Conservation (phyloP, 768 basidiomycete species). For the Rhodosporidiobolus sp. region DNA sequence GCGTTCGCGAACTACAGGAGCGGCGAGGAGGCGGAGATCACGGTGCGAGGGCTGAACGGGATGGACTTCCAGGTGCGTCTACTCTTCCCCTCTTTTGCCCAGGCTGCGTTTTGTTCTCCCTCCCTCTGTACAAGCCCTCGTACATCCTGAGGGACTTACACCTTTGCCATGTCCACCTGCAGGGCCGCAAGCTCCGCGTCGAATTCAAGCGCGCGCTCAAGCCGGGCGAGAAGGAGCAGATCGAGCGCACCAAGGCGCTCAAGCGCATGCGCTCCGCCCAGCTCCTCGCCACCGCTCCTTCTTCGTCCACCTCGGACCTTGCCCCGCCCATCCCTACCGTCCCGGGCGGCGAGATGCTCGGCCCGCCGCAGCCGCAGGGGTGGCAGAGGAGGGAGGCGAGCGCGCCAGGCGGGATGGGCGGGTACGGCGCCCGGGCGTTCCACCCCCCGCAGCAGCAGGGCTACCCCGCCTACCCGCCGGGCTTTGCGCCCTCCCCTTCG, state of each 20-base stretch:
- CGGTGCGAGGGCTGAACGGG: constrained; percentile 45
- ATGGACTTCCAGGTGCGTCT: too few species aligned
- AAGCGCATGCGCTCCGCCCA: constrained; percentile 98
- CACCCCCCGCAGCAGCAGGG: too few species aligned
- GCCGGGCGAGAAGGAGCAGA: constrained; percentile 97
- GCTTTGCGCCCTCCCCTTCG: too few species aligned
- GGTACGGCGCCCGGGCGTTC: background rate
- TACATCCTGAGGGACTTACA: too few species aligned
- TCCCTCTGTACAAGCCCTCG: too few species aligned
- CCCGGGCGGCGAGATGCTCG: background rate
- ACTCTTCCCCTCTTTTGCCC: background rate
- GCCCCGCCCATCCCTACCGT: too few species aligned
- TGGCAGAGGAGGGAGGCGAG: constrained; percentile 11
- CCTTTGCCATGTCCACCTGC: background rate
- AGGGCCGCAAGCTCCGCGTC: constrained; percentile 89
- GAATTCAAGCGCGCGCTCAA: constrained; percentile 99
- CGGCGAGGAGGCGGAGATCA: constrained; percentile 84
- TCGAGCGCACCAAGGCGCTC: constrained; percentile 96
- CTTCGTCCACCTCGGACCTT: too few species aligned
- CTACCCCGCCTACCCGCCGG: too few species aligned
- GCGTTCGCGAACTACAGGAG: constrained; percentile 98
- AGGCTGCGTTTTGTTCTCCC: too few species aligned
- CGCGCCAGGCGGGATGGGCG: constrained; percentile 14
- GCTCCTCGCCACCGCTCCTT: constrained; percentile 48
- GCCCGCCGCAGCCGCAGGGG: constrained; percentile 44